Evolutionary conservation across 345 rosid species (phyloP).

Genomic region (Ceriops decandra): DNA sequence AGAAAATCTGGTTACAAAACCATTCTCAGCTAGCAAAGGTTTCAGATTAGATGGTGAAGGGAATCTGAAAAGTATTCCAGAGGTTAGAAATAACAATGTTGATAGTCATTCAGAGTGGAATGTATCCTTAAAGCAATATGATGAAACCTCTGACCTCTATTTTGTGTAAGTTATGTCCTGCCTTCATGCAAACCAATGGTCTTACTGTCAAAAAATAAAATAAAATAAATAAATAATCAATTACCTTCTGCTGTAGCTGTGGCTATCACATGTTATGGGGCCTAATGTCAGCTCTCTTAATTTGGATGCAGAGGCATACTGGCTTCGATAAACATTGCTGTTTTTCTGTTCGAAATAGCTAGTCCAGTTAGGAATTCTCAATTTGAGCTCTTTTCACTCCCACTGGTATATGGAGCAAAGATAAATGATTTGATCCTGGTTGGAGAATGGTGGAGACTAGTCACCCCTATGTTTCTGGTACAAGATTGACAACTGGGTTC

Average conservation of each 20-base stretch:
- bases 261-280: neutral
- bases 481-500: slow-evolving; percentile 84
- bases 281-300: slow-evolving; percentile 7
- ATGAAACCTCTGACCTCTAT: slow-evolving; percentile 62
- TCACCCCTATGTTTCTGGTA: slow-evolving; percentile 99
- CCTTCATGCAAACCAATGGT: neutral
- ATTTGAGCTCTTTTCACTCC: slow-evolving; percentile 62
- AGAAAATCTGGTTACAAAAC: slow-evolving; percentile 19
- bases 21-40: slow-evolving; percentile 20
- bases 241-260: neutral
- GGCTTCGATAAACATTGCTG: slow-evolving; percentile 74
- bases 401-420: slow-evolving; percentile 79
- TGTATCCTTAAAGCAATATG: slow-evolving; percentile 32
- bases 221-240: too few species aligned
- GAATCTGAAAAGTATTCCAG: slow-evolving; percentile 16
- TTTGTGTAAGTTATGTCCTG: slow-evolving; percentile 42
- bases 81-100: slow-evolving; percentile 19
- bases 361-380: slow-evolving; percentile 64
- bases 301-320: slow-evolving; percentile 53
- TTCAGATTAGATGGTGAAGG: slow-evolving; percentile 20
- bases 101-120: slow-evolving; percentile 18
- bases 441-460: slow-evolving; percentile 98
- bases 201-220: too few species aligned
- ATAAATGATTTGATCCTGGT: slow-evolving; percentile 72
- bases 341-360: slow-evolving; percentile 76